Evolutionary conservation across 2,329 filamentous ascomycete species (phyloP).

Genomic region (Clonostachys solani): DNA sequence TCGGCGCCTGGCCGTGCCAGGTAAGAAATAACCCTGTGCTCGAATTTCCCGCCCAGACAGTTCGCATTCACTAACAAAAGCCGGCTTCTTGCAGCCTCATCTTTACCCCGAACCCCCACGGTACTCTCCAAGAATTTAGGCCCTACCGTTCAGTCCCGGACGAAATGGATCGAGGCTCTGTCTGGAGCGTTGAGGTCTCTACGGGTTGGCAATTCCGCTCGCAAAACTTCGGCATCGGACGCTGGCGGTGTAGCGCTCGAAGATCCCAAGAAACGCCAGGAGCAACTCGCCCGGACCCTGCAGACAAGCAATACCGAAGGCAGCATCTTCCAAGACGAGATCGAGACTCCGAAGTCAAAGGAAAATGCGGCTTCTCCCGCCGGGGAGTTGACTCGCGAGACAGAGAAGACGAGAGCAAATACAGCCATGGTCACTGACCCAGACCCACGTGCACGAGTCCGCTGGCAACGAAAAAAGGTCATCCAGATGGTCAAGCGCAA

Average conservation of each 20-base stretch:
- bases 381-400: conserved; percentile 6
- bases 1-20: conserved; percentile 54
- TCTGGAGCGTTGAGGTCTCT: background rate
- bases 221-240: conserved; percentile 14
- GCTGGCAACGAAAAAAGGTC: conserved; percentile 82
- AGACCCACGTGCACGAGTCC: conserved; percentile 62
- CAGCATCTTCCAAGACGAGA: conserved; percentile 60
- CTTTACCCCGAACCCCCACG: conserved; percentile 3
- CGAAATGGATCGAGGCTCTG: conserved; percentile 29
- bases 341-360: conserved; percentile 21
- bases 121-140: conserved; percentile 12
- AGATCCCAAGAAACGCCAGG: conserved; percentile 33
- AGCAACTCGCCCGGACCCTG: conserved; percentile 22
- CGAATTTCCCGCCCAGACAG: too few relatives aligned
- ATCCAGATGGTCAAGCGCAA: conserved; percentile 68
- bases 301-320: conserved; percentile 32
- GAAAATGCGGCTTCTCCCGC: conserved; percentile 14
- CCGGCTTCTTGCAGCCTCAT: conserved; percentile 13
- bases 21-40: conserved; percentile 33
- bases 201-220: conserved; percentile 13
- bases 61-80: too few relatives aligned
- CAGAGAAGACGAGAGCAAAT: conserved; percentile 33
- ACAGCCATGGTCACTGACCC: conserved; percentile 70
- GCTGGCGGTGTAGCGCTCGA: conserved; percentile 27
- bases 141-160: conserved; percentile 16